A percentile compares a stretch with the other conserved stretches of the same genome.
Conservation (phyloP, 345 rosid species). For the Rubroshorea leprosula region DNA sequence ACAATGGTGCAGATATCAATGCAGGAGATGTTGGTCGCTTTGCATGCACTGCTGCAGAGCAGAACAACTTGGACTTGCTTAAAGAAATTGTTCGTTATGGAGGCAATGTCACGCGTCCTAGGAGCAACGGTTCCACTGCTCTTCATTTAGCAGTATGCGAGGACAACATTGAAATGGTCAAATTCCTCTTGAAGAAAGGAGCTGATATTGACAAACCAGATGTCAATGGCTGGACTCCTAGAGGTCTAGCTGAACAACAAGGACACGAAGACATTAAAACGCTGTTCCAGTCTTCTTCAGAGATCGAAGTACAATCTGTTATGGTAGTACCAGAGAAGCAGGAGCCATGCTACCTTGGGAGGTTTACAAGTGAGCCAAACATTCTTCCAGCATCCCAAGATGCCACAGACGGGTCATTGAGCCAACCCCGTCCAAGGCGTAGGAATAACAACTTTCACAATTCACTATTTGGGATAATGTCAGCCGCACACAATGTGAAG, state of each 20-base stretch:
- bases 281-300: constrained; percentile 36
- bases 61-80: constrained; percentile 52
- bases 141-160: constrained; percentile 82
- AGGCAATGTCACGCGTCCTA: constrained; percentile 51
- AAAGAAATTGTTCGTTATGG: constrained; percentile 45
- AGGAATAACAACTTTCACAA: constrained; percentile 59
- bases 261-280: constrained; percentile 70
- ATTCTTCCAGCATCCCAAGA: constrained; percentile 36
- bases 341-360: constrained; percentile 44
- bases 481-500: constrained; percentile 41
- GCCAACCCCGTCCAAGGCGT: constrained; percentile 45
- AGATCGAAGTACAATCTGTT: constrained; percentile 30
- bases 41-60: constrained; percentile 72
- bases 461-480: constrained; percentile 71
- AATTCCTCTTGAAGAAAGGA: constrained; percentile 59
- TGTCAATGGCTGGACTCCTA: constrained; percentile 57
- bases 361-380: constrained; percentile 67
- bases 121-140: constrained; percentile 55
- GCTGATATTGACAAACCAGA: constrained; percentile 62
- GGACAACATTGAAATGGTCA: constrained; percentile 58
- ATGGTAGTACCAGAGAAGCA: constrained; percentile 42
- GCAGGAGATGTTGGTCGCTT: constrained; percentile 71
- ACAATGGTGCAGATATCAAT: constrained; percentile 38
- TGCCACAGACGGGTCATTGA: constrained; percentile 40
- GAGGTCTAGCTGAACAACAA: constrained; percentile 78